Evolutionary conservation across 1,284 basidiomycete genomes (phyloP).

Genomic region (Sporisorium sorghi): DNA sequence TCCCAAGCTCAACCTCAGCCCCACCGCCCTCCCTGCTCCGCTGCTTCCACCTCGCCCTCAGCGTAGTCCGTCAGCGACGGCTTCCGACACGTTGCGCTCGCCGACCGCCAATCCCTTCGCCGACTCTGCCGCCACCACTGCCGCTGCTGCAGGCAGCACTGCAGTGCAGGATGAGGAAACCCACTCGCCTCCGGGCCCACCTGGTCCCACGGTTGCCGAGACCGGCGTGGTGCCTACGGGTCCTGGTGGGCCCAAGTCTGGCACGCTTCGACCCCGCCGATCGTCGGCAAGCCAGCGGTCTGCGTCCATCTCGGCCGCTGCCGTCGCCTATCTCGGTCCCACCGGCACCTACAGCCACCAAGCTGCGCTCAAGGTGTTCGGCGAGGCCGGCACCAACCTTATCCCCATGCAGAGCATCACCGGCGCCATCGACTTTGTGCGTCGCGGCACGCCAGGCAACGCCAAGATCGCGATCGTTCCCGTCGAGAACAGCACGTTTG

Average conservation of each 20-base stretch:
- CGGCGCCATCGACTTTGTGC: slow-evolving; percentile 53
- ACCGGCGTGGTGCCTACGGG: slow-evolving; percentile 52
- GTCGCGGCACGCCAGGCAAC: slow-evolving; percentile 45
- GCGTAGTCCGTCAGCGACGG: slow-evolving; percentile 26
- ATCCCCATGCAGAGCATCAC: slow-evolving; percentile 53
- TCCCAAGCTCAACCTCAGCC: slow-evolving; percentile 47
- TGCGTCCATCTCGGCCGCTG: slow-evolving; percentile 46
- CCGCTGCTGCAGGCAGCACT: neutral
- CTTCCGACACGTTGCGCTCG: slow-evolving; percentile 27
- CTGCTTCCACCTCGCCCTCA: slow-evolving; percentile 42
- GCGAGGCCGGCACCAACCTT: slow-evolving; percentile 35
- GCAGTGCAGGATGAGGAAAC: slow-evolving; percentile 16
- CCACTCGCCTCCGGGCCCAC: slow-evolving; percentile 22
- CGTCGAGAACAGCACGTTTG: slow-evolving; percentile 50
- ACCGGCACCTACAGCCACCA: slow-evolving; percentile 51
- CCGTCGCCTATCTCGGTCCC: slow-evolving; percentile 51
- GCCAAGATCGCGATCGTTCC: slow-evolving; percentile 53
- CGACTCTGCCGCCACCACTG: slow-evolving; percentile 17
- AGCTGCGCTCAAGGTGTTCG: slow-evolving; percentile 51
- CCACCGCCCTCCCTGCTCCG: slow-evolving; percentile 39
- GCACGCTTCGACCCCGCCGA: slow-evolving; percentile 45
- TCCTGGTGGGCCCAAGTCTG: slow-evolving; percentile 54
- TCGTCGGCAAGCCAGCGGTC: slow-evolving; percentile 44
- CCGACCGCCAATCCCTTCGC: slow-evolving; percentile 36
- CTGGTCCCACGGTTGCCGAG: slow-evolving; percentile 53